Base-by-base conservation (phyloP, 1,284 basidiomycete genomes). In the Ganoderma meredithae region DNA sequence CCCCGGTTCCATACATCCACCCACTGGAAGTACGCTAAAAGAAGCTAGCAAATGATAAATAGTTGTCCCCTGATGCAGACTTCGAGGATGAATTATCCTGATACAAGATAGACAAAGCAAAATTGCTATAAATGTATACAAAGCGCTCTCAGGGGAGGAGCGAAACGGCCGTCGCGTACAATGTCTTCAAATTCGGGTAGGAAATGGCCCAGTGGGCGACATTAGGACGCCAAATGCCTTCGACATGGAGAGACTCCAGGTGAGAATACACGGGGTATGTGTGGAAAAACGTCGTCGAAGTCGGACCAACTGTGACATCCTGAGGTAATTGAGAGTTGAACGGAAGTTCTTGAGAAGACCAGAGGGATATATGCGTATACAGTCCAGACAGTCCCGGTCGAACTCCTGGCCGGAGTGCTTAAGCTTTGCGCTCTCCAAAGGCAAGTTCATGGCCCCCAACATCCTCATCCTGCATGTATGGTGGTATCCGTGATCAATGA, bases 351-450 rank as follows among this genome's bases (percentile, higher is more conserved):
- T 63, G 13, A 68, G 63, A 17, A 68, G 43, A 7, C 43, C 22
- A 3, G 67, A 63, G 17, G 67, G 67, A 22, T 68, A 63, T 63
- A 68, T 53, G 8, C 63, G 67, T 63, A 68, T 53, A 13, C 63
- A 59, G 10, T 52, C 63, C 13, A 15, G 25, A 52, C 63, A 68
- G 22, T 41, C 40, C 0, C 8, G 27, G 3, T 13, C 44, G 36
- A 36, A 36, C 36, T 36, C 36, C 3, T 36, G 36, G 36, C 7
- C 36, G 36, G 36, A 3, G 53, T 62, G 41, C 4, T n/a, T 40
- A 3, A 68, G 36, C 15, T 12, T 39, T 2, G 40, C 59, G 6
- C 15, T 64, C 47, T 68, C 67, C 1, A 68, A 44, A 4, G 67
- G 60, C 67, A 63, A 68, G 15, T 41, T 59, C 67, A 64, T 62